phyloP scores from a whole-genome alignment of 176 grass and related monocot species.

The Chrysopogon serrulatus region DNA sequence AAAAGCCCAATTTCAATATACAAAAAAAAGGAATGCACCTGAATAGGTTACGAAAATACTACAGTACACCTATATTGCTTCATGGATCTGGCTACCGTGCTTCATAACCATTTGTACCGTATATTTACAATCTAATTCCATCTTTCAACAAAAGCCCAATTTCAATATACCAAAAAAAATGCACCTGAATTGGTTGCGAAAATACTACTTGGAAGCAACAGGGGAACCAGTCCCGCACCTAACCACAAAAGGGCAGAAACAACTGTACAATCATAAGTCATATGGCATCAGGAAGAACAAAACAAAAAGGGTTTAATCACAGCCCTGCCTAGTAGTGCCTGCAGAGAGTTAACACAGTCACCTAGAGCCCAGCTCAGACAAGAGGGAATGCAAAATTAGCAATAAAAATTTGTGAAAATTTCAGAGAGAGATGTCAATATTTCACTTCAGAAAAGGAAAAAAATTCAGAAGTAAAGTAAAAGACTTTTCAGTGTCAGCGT shows the following conservation, averaged over 20 bases:
- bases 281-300: neutral
- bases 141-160: neutral
- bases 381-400: neutral
- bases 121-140: neutral
- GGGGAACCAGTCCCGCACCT: too few species aligned
- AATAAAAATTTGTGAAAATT: neutral
- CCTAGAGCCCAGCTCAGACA: neutral
- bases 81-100: neutral
- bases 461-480: neutral
- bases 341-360: neutral
- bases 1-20: neutral
- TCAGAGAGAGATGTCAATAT: neutral
- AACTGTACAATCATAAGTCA: neutral
- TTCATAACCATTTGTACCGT: neutral
- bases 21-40: neutral
- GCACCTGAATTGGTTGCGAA: too few species aligned
- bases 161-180: too few species aligned
- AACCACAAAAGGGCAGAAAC: constrained; percentile 1
- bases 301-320: constrained; percentile 1
- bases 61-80: too few species aligned
- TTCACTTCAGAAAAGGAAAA: neutral
- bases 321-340: neutral
- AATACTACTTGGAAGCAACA: too few species aligned
- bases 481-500: neutral
- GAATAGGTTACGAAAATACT: too few species aligned